Percentiles rank a stretch among this genome's conserved stretches.
Evolutionary conservation across 1,284 basidiomycete genomes (phyloP).

Genomic region (Ceratobasidium sp.): DNA sequence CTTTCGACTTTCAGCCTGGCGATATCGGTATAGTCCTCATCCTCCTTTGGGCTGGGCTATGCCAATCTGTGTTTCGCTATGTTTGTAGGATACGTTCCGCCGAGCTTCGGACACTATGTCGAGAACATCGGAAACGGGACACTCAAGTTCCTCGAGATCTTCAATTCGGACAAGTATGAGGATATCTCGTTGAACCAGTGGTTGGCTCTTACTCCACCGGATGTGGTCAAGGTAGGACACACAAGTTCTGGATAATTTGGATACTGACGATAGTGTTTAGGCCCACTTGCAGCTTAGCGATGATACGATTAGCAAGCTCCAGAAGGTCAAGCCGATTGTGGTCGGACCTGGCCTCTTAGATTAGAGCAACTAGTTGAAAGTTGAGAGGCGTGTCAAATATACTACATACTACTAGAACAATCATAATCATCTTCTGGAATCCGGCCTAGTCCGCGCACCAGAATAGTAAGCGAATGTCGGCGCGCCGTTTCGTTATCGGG

Average conservation of each 20-base stretch:
- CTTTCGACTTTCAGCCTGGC: constrained; percentile 10
- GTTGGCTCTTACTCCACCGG: constrained; percentile 69
- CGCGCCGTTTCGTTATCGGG: too few species aligned
- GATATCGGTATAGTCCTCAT: constrained; percentile 61
- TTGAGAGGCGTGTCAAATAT: too few species aligned
- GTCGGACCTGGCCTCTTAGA: constrained; percentile 50
- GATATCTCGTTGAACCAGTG: constrained; percentile 69
- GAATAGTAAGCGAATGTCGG: too few species aligned
- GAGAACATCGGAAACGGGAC: constrained; percentile 73
- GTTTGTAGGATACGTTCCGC: constrained; percentile 62
- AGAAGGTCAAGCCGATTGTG: constrained; percentile 63
- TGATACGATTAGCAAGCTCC: constrained; percentile 59
- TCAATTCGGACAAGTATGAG: constrained; percentile 60
- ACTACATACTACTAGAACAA: too few species aligned
- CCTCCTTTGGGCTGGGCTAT: constrained; percentile 50
- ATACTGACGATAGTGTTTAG: background rate
- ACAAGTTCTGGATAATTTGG: too few species aligned
- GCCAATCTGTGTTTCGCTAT: constrained; percentile 51
- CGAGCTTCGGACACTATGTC: constrained; percentile 68
- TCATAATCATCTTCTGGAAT: too few species aligned
- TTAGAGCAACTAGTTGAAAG: too few species aligned
- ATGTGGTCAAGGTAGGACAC: too few species aligned
- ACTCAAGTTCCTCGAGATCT: constrained; percentile 68
- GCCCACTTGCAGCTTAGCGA: constrained; percentile 64
- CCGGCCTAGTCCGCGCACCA: too few species aligned